Base-by-base conservation (phyloP, 148 eudicot species). In the Amaranthus hypochondriacus region DNA sequence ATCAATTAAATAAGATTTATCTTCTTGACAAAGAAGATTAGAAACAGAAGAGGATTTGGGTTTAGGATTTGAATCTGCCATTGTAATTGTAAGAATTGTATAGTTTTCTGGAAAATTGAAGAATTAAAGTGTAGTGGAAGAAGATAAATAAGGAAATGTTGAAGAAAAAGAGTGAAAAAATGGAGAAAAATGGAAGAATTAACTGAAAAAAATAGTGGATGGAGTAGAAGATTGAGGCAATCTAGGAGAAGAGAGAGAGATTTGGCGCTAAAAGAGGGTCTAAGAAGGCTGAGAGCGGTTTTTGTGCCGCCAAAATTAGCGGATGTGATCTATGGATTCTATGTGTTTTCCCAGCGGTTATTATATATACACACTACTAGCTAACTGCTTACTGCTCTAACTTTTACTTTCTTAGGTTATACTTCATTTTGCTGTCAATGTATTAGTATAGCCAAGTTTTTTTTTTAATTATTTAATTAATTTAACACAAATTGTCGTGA, bases 21-120 rank as follows among this genome's bases (percentile, higher is more conserved):
- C 79, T 84, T 86, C 89, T 70, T 79, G 13, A 48, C 88, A 87
- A 10, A 83, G 42, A 53, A 87, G 78, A 13, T 21, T 59, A 18
- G 65, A 70, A 61, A 52, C 9, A 64, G 51, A 49, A 68, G 73
- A 68, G 14, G 77, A 9, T 28, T 28, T 28, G 48, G 70, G 9
- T 18, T 28, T 39, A 50, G 73, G 5, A 2, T 9, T 1, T 9
- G 43, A 68, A 51, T 60, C 74, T 62, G 53, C 74, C 74, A 69
- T 69, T 69, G 39, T 28, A 28, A 28, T 28, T 0, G 39, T 28
- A 28, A 28, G 39, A 28, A 28, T 39, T 62, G 50, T 18, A 52
- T 13, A 8, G 5, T 5, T 28, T 51, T 11, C 68, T 43, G 11
- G 5, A n/a, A n/a, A 28, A 28, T 28, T 28, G 39, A 28, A 28